Evolutionary conservation across 768 basidiomycete species (phyloP), one percentile per base, ranked within the genome.

Genomic region (Gloeostereum incarnatum): DNA sequence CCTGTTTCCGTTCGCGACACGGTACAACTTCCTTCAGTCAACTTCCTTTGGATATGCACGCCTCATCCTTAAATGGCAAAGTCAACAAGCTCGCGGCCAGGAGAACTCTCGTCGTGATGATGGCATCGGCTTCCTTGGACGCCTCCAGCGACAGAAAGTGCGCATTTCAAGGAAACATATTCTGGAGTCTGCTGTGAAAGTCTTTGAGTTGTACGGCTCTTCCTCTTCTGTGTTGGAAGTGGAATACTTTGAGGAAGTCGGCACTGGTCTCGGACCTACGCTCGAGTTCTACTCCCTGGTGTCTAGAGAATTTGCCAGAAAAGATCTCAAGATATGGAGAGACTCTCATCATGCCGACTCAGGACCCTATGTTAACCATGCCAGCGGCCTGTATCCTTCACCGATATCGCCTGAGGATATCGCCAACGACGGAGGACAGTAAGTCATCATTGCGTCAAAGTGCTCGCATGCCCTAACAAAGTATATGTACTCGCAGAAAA

Each of bases 161-260:
- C 78, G 96, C 22, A 94, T 99, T 45, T 93, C 92, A 11, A 76
- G 96, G 41, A 87, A 88, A 47, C 88, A 94, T 51, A 81, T 98
- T 20, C 71, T 99, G 16, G 94, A 98, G 57, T 94, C 92, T 14
- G 92, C 91, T 1, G 81, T 93, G 52, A 97, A 97, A 59, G 89
- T 93, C 6, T 89, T 99, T 46, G 92, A 94, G 54, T 75, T 98
- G 35, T 99, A 97, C 49, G 96, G 96, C 1, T 88, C 89, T 0
- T 91, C 89, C 2, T 87, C 85, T 3, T 91, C 91, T 0, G 78
- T 97, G 16, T 73, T 99, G 29, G 96, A 99, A 56, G 91, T 98
- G 36, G 93, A 99, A 62, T 98, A 97, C 63, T 97, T 97, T 52
- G 91, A 96, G 53, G 96, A 99, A 66, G 93, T 97, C 34, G 96